These are phyloP conservation scores for Boletus eberwhitei DNA, from an alignment of 768 basidiomycete species.

Conservation along the genomic window DNA sequence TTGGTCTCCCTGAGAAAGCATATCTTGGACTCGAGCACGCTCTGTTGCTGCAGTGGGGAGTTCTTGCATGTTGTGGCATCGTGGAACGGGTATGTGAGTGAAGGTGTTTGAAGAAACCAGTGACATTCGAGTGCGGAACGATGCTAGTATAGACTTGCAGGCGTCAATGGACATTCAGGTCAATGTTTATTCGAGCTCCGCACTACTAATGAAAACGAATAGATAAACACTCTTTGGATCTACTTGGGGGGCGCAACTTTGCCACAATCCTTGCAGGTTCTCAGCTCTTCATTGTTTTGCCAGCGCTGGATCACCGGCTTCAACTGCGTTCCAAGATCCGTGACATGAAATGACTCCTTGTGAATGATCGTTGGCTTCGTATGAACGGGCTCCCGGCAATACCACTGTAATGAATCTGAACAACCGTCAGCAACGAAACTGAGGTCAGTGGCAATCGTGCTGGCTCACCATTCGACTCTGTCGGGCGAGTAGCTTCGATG, in stretches of 20 bases:
- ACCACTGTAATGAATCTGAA: slow-evolving; percentile 89
- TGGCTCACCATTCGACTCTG: slow-evolving; percentile 63
- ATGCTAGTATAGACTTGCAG: background rate
- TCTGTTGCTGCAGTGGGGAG: slow-evolving; percentile 36
- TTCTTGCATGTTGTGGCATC: slow-evolving; percentile 45
- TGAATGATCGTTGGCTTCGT: slow-evolving; percentile 67
- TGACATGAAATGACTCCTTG: slow-evolving; percentile 83
- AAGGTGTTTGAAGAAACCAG: background rate
- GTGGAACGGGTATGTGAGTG: slow-evolving; percentile 26
- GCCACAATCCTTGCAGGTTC: slow-evolving; percentile 75
- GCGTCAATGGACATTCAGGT: background rate
- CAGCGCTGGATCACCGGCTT: slow-evolving; percentile 88
- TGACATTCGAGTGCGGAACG: background rate
- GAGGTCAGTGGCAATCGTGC: background rate
- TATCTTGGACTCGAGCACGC: slow-evolving; percentile 33
- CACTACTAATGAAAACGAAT: background rate
- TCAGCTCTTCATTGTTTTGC: slow-evolving; percentile 61
- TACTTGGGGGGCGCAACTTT: slow-evolving; percentile 52
- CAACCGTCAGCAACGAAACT: background rate
- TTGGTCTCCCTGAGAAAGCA: slow-evolving; percentile 11
- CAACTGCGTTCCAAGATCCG: slow-evolving; percentile 89
- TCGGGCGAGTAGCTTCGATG: slow-evolving; percentile 80
- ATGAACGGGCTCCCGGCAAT: slow-evolving; percentile 69
- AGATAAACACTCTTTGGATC: background rate
- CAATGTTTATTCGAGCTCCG: slow-evolving; percentile 18